phyloP scores from a whole-genome alignment of 1,139 yeast genomes.

The Citeromyces hawaiiensis region DNA sequence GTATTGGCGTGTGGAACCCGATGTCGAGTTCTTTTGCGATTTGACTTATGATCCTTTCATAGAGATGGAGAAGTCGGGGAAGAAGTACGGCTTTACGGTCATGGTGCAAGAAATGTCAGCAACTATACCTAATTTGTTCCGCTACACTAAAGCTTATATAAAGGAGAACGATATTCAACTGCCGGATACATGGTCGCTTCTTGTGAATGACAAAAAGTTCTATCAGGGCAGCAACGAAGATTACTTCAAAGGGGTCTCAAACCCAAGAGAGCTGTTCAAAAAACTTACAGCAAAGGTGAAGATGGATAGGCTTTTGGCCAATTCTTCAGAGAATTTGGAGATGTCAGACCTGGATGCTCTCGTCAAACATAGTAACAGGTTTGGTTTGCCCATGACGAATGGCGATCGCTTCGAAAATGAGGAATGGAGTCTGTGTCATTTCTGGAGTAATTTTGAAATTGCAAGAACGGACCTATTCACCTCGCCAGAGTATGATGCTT shows the following conservation, averaged over 20 bases:
- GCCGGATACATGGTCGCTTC: slow-evolving; percentile 37
- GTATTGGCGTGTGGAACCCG: slow-evolving; percentile 95
- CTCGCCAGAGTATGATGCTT: slow-evolving; percentile 46
- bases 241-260: slow-evolving; percentile 14
- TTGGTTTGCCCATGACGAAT: slow-evolving; percentile 22
- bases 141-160: slow-evolving; percentile 55
- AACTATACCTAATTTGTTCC: slow-evolving; percentile 70
- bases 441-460: slow-evolving; percentile 91
- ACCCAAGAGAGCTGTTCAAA: slow-evolving; percentile 8
- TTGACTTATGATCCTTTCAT: slow-evolving; percentile 81
- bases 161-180: slow-evolving; percentile 24
- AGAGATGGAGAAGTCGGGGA: slow-evolving; percentile 58
- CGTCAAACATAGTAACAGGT: slow-evolving; percentile 14
- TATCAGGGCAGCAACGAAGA: slow-evolving; percentile 13
- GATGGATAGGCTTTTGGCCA: slow-evolving; percentile 8
- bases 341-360: slow-evolving; percentile 17
- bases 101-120: slow-evolving; percentile 60
- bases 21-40: slow-evolving; percentile 81
- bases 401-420: slow-evolving; percentile 49
- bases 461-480: slow-evolving; percentile 67
- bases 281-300: slow-evolving; percentile 10
- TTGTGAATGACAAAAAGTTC: slow-evolving; percentile 21
- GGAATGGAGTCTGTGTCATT: slow-evolving; percentile 72
- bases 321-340: slow-evolving; percentile 14
- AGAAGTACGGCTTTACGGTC: slow-evolving; percentile 76